Base-by-base conservation (phyloP, 2,329 filamentous ascomycete species). In the Neophaeococcomyces aloes region DNA sequence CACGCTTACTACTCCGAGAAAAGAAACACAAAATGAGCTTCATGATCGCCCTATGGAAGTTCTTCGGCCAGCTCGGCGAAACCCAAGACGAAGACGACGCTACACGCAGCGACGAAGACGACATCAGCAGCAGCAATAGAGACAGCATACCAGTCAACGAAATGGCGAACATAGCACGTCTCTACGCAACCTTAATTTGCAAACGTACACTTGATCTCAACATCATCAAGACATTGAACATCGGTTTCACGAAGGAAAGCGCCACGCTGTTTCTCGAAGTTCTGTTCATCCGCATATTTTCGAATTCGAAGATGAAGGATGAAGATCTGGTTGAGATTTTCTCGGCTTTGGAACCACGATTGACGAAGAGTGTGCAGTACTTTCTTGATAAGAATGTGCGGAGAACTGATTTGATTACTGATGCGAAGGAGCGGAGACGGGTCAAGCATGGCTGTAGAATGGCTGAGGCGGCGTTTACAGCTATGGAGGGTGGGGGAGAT, bases 61-160 rank as follows among this genome's bases (percentile, higher is more conserved):
- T 89, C 7, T 93, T 95, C 63, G 81, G 83, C 56, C 74, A 78
- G 29, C 76, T 95, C 63, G 89, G 87, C n/a, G 88, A 94, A 62
- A 78, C 79, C 30, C 74, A 73, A 13, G 69, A 71, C 2, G 76
- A 79, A 4, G 75, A 78, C 2, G 69, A 72, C 18, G 66, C 68
- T 6, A 69, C 70, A 10, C 74, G 74, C 3, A 68, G 70, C 1
- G 70, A 71, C 14, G 76, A 78, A 1, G 62, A 65, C 1, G 64
- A 65, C 11, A 19, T 18, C 8, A 30, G 11, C 17, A 13, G 18
- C 19, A 11, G 23, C 10, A 52, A 55, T n/a, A n/a, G n/a, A n/a
- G 65, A 67, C 15, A 61, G 63, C 7, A 57, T 79, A 42, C 66
- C 67, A 17, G 70, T 74, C 48, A 69, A 74, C 50, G 72, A 75